Evolutionary conservation across 495 filamentous ascomycete species (phyloP), one percentile per base, ranked within the genome.

Genomic region (Xylaria nigripes): DNA sequence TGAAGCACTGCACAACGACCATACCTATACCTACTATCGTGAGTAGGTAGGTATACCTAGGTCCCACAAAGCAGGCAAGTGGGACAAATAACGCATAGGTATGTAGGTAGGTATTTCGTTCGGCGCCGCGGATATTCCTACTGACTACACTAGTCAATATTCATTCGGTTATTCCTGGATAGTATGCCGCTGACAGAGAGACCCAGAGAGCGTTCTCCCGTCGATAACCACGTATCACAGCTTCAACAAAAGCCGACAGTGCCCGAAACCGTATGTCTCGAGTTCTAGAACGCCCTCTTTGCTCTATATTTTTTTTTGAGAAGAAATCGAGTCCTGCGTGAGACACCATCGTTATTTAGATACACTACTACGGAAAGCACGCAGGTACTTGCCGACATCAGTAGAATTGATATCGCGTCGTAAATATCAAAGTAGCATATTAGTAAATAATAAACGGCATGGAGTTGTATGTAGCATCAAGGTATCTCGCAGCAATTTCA

Each of bases 81-180:
- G 12, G 36, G n/a, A 40, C 36, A 12, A 40, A 40, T 40, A 8
- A 40, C 36, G n/a, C 16, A 16, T 19, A 18, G 19, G 21, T 13
- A 45, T 32, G 25, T n/a, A n/a, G n/a, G n/a, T n/a, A n/a, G n/a
- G n/a, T n/a, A n/a, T 22, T 34, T 32, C 16, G 2, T 38, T 34
- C 16, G 4, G 36, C 15, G 21, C 23, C 13, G 36, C 41, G 38
- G 50, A 29, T 13, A 9, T 40, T 18, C 36, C 36, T 40, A 18
- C 16, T 40, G n/a, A 24, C 10, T 10, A 15, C 3, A 22, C 29
- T 32, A n/a, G 40, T 36, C 41, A 36, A 25, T 43, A 2, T 9
- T n/a, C 27, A 3, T 18, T 44, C 50, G 51, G 43, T 30, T 47
- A 54, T 47, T 44, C 43, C 27, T 32, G 41, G 50, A 45, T 52